Conservation (phyloP, 2,329 filamentous ascomycete species). For the Camptophora hylomeconis region DNA sequence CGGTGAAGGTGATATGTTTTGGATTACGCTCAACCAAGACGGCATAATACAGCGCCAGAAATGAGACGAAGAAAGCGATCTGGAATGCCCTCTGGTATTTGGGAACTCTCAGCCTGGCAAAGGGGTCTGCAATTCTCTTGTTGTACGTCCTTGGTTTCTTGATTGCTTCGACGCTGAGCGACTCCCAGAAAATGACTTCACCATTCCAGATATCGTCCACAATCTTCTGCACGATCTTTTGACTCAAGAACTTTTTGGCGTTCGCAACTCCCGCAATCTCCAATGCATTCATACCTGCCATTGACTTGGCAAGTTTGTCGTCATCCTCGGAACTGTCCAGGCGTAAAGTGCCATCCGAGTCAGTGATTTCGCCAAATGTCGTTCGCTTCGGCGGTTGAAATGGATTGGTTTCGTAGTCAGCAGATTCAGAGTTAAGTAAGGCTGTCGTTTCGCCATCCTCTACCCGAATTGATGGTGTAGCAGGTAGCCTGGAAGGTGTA, state of each 20-base stretch:
- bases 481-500: conserved; percentile 1
- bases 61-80: conserved; percentile 64
- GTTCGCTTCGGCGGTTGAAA: conserved; percentile 4
- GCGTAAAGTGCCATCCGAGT: conserved; percentile 6
- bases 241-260: conserved; percentile 73
- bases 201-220: conserved; percentile 77
- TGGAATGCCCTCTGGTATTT: conserved; percentile 78
- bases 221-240: conserved; percentile 68
- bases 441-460: conserved; percentile 1
- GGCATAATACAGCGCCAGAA: conserved; percentile 72
- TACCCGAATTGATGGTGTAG: background rate
- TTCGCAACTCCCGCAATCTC: conserved; percentile 73
- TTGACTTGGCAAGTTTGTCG: conserved; percentile 55
- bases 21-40: conserved; percentile 65
- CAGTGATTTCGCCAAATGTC: conserved; percentile 5
- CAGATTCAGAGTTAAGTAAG: background rate
- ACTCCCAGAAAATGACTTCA: conserved; percentile 78
- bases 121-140: conserved; percentile 52
- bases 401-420: conserved; percentile 1
- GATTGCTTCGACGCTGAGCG: conserved; percentile 55
- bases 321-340: conserved; percentile 34
- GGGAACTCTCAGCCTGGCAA: conserved; percentile 64
- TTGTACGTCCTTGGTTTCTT: conserved; percentile 72
- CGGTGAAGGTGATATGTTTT: conserved; percentile 51
- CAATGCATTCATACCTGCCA: conserved; percentile 69